Base-by-base conservation (phyloP, 2,329 filamentous ascomycete genomes). In the Paecilomyces sp. region DNA sequence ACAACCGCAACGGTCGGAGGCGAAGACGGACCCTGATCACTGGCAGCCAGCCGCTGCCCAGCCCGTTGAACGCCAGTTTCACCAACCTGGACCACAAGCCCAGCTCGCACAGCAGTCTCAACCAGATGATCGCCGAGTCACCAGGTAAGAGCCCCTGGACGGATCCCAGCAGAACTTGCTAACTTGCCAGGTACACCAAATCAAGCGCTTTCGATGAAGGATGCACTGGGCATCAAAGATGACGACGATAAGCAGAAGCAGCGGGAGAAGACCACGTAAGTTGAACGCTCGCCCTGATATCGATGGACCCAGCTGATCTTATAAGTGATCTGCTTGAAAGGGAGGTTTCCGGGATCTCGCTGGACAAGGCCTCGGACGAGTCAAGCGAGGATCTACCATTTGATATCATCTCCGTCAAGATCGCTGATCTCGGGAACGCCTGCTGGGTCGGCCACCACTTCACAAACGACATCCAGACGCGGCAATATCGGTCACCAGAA, bases 401-500 rank as follows among this genome's bases (percentile, higher is more conserved):
- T 66, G 90, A 92, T 64, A 89, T 92, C 65, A 97, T 99, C 68
- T 97, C 93, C 34, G 94, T 99, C 75, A 99, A 99, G 80, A 99
- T 99, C 79, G 94, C 94, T 51, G 94, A 99, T 80, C 81, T 99
- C 59, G 94, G 94, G 61, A 99, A 99, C 74, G 94, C 94, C 22
- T 99, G 94, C 80, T 99, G 94, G 94, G 92, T 96, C 30, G 92
- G 92, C 65, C 94, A 99, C 73, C 94, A 99, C 77, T 99, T 99
- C 77, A 99, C 94, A 71, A 97, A 99, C 73, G 94, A 99, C 74
- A 99, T 99, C 69, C 94, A 99, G 75, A 99, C 94, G 8, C 85
- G 94, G 70, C 94, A 99, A 77, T 99, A 99, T 76, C 85, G 94
- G 60, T 97, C 94, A 1, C 94, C 94, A 1, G 94, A 99, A 77